Percentiles rank a stretch among this genome's conserved stretches.
These are phyloP conservation scores for Geotrichum cucujoidarum DNA, from an alignment of 1,139 yeast species.

Conservation along the genomic window DNA sequence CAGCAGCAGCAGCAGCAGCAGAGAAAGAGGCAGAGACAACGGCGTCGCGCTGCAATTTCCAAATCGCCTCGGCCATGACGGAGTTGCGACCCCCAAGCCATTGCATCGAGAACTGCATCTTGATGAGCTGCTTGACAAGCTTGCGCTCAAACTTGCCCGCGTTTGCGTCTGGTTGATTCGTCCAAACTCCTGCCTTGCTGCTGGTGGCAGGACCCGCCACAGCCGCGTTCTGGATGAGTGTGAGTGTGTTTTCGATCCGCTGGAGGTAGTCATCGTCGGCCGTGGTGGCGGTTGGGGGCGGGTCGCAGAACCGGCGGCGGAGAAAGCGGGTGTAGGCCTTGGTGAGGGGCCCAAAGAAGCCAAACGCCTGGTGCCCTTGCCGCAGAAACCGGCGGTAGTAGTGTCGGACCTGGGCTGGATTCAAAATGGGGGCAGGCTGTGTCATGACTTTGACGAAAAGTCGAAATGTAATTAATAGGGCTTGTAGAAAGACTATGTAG, in stretches of 20 bases:
- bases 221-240: constrained; percentile 21
- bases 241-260: constrained; percentile 18
- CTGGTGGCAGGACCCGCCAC: constrained; percentile 5
- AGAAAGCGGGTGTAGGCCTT: constrained; percentile 10
- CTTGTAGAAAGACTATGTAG: too few species aligned
- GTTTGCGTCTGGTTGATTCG: constrained; percentile 6
- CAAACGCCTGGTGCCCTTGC: constrained; percentile 22
- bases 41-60: too few species aligned
- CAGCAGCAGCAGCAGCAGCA: not conserved
- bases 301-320: constrained; percentile 16
- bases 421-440: too few species aligned
- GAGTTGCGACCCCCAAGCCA: too few species aligned
- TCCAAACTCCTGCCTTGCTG: constrained; percentile 6
- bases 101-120: too few species aligned
- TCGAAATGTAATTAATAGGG: too few species aligned
- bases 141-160: too few species aligned
- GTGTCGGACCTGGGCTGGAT: not conserved
- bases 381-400: constrained; percentile 22
- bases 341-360: constrained; percentile 18
- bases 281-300: not conserved
- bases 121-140: too few species aligned
- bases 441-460: too few species aligned
- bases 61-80: too few species aligned
- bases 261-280: not conserved
- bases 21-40: too few species aligned